Evolutionary conservation across 805 yeast genomes (phyloP).

Genomic region (Wickerhamomyces kurtzmanii): DNA sequence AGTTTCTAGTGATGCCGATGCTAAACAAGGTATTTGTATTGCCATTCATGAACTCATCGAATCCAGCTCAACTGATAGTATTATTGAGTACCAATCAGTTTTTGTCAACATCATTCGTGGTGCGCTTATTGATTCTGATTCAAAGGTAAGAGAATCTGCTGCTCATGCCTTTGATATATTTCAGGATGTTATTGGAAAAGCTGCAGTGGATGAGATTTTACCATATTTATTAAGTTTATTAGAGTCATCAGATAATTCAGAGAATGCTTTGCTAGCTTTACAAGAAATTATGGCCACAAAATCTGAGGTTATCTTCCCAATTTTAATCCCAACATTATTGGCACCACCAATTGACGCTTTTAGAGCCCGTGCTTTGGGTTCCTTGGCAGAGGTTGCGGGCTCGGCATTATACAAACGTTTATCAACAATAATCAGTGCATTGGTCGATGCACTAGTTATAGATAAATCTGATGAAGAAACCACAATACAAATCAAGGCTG

Average conservation of each 20-base stretch:
- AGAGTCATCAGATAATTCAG: slow-evolving; percentile 47
- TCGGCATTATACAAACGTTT: slow-evolving; percentile 66
- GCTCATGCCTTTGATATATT: slow-evolving; percentile 85
- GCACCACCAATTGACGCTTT: slow-evolving; percentile 72
- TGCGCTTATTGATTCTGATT: slow-evolving; percentile 67
- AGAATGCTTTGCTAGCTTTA: slow-evolving; percentile 76
- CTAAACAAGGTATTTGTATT: slow-evolving; percentile 93
- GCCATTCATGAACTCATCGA: slow-evolving; percentile 81
- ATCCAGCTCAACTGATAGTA: slow-evolving; percentile 54
- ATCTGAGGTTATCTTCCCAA: slow-evolving; percentile 89
- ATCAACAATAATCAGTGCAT: slow-evolving; percentile 60
- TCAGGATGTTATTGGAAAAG: slow-evolving; percentile 73
- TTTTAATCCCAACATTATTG: slow-evolving; percentile 76
- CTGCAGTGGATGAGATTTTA: slow-evolving; percentile 79
- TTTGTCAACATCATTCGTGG: slow-evolving; percentile 70
- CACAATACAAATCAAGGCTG: slow-evolving; percentile 29
- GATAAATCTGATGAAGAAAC: slow-evolving; percentile 24
- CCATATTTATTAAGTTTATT: slow-evolving; percentile 74
- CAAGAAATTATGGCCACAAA: slow-evolving; percentile 88
- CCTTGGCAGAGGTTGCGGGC: slow-evolving; percentile 88
- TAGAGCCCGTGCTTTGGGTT: slow-evolving; percentile 82
- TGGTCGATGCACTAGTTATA: slow-evolving; percentile 48
- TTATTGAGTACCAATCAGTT: slow-evolving; percentile 53
- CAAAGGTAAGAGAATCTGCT: slow-evolving; percentile 80
- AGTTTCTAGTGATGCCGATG: slow-evolving; percentile 56